phyloP scores from a whole-genome alignment of 768 basidiomycete genomes.

The Lentinula lateritia region DNA sequence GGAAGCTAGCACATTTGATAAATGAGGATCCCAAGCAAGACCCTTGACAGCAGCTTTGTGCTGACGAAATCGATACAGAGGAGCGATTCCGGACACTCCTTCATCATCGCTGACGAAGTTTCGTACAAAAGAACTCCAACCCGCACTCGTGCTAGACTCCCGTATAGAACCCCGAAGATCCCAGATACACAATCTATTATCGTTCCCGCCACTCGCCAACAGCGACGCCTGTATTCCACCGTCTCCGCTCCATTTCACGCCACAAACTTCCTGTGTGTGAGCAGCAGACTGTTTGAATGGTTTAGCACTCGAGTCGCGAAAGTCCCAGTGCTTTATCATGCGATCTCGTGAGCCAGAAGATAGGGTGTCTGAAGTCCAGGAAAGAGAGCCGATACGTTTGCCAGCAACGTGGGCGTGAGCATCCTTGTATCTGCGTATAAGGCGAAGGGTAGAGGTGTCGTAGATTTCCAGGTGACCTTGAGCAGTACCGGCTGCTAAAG shows the following conservation, averaged over 20 bases:
- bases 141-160: slow-evolving; percentile 10
- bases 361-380: slow-evolving; percentile 64
- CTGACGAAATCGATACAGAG: slow-evolving; percentile 68
- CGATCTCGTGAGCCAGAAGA: slow-evolving; percentile 70
- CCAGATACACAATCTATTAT: slow-evolving; percentile 79
- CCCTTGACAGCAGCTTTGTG: slow-evolving; percentile 78
- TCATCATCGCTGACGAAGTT: slow-evolving; percentile 6
- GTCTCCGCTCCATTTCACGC: slow-evolving; percentile 61
- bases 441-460: slow-evolving; percentile 52
- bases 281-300: slow-evolving; percentile 45
- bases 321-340: slow-evolving; percentile 65
- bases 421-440: slow-evolving; percentile 52
- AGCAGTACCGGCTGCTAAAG: slow-evolving; percentile 65
- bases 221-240: slow-evolving; percentile 34
- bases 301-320: slow-evolving; percentile 44
- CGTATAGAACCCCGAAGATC: slow-evolving; percentile 46
- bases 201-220: slow-evolving; percentile 71
- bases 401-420: slow-evolving; percentile 36
- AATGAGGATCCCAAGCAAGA: slow-evolving; percentile 75
- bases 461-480: slow-evolving; percentile 66
- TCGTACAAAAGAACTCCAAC: not conserved
- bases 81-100: slow-evolving; percentile 28
- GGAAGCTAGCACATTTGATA: slow-evolving; percentile 63
- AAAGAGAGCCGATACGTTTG: slow-evolving; percentile 63
- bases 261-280: slow-evolving; percentile 71